Evolutionary conservation across 805 yeast species (phyloP).

Genomic region (Hanseniaspora lindneri): DNA sequence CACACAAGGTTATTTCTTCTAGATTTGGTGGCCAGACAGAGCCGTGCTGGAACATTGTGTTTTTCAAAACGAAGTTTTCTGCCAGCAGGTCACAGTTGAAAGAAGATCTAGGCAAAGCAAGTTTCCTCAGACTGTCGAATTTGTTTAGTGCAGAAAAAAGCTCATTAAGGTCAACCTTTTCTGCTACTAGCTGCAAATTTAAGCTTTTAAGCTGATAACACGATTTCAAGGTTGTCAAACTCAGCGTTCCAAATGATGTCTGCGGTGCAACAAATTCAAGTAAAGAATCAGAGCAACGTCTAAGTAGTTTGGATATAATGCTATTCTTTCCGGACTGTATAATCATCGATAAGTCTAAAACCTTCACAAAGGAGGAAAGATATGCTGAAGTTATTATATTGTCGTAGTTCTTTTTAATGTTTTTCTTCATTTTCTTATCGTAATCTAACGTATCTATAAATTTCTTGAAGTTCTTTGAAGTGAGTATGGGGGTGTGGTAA

Average conservation of each 20-base stretch:
- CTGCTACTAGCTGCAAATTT: slow-evolving; percentile 79
- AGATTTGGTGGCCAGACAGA: slow-evolving; percentile 72
- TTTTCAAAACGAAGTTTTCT: slow-evolving; percentile 1
- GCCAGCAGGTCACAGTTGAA: slow-evolving; percentile 45
- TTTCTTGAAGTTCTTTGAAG: slow-evolving; percentile 51
- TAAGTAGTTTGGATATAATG: slow-evolving; percentile 65
- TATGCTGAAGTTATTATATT: slow-evolving; percentile 17
- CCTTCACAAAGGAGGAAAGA: slow-evolving; percentile 35
- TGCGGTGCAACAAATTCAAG: slow-evolving; percentile 80
- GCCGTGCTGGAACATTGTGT: slow-evolving; percentile 29
- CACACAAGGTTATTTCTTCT: slow-evolving; percentile 63
- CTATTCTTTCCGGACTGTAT: slow-evolving; percentile 90
- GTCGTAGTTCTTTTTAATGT: slow-evolving; percentile 33
- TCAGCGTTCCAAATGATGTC: slow-evolving; percentile 85
- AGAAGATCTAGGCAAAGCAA: slow-evolving; percentile 83
- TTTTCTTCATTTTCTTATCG: slow-evolving; percentile 31
- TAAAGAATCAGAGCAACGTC: slow-evolving; percentile 59
- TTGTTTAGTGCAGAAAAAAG: slow-evolving; percentile 62
- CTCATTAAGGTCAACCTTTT: slow-evolving; percentile 72
- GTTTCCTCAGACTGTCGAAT: slow-evolving; percentile 50
- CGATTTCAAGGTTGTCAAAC: slow-evolving; percentile 64
- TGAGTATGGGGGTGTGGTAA: slow-evolving; percentile 51
- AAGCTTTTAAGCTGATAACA: slow-evolving; percentile 54
- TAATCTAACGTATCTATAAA: slow-evolving; percentile 60
- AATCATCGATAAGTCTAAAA: slow-evolving; percentile 63